These are phyloP conservation scores for Boletus bicolor DNA, from an alignment of 768 basidiomycete genomes.

Conservation along the genomic window DNA sequence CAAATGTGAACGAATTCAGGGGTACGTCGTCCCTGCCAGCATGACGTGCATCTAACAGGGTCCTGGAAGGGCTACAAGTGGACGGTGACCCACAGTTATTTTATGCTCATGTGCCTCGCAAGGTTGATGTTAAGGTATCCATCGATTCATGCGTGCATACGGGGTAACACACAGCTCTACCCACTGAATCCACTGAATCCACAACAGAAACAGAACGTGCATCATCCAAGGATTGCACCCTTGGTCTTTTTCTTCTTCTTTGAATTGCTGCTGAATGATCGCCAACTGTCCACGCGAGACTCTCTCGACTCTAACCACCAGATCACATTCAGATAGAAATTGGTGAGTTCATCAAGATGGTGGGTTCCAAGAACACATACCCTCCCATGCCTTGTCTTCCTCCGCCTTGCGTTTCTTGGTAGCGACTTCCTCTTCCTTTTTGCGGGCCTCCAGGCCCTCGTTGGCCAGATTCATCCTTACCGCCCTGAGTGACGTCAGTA, in stretches of 20 bases:
- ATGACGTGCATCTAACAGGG: background rate
- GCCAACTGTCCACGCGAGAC: constrained; percentile 82
- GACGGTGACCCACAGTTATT: too few relatives aligned
- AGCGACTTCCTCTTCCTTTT: constrained; percentile 82
- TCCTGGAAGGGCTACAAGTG: background rate
- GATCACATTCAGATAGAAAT: background rate
- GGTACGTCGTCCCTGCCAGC: background rate
- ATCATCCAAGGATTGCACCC: constrained; percentile 61
- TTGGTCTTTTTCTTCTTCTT: constrained; percentile 88
- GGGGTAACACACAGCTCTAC: constrained; percentile 15
- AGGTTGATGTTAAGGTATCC: background rate
- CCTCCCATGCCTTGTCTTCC: constrained; percentile 88
- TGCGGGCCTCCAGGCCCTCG: constrained; percentile 88
- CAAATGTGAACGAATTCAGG: background rate
- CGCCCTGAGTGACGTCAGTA: constrained; percentile 48
- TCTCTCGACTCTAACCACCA: constrained; percentile 60
- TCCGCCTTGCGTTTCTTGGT: constrained; percentile 83
- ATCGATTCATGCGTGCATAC: constrained; percentile 9
- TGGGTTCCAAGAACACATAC: constrained; percentile 36
- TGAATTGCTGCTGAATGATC: constrained; percentile 57
- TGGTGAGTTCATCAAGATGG: background rate
- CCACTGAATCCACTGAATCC: background rate
- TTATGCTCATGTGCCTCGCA: background rate
- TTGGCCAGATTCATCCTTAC: constrained; percentile 90
- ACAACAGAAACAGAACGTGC: background rate